A percentile compares a stretch with the other conserved stretches of the same genome.
phyloP scores from a whole-genome alignment of 2,329 filamentous ascomycete genomes.

The Geosmithia putterillii region DNA sequence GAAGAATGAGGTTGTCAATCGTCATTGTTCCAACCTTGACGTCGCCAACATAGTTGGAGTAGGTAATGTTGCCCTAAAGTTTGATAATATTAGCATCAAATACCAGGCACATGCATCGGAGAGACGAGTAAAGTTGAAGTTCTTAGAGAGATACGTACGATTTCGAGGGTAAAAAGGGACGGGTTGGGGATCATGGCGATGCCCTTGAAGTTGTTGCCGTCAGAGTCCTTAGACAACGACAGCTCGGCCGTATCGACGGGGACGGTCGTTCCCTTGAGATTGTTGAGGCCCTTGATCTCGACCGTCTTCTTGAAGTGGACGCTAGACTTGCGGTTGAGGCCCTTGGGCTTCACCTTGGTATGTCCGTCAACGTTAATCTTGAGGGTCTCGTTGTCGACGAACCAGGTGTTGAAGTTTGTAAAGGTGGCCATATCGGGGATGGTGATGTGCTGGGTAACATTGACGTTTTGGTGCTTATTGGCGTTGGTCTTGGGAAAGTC shows the following conservation, averaged over 20 bases:
- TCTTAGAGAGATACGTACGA: conserved; percentile 36
- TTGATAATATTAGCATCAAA: conserved; percentile 1
- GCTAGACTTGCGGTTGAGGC: conserved; percentile 32
- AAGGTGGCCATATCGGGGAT: conserved; percentile 36
- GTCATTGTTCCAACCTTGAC: conserved; percentile 39
- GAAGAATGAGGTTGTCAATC: conserved; percentile 45
- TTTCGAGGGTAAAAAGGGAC: conserved; percentile 49
- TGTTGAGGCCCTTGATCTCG: conserved; percentile 36
- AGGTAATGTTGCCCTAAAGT: conserved; percentile 46
- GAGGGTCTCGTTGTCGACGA: conserved; percentile 37
- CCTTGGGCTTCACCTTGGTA: conserved; percentile 36
- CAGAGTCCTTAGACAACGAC: conserved; percentile 12
- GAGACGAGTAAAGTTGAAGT: neutral
- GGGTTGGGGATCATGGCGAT: conserved; percentile 50
- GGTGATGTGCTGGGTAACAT: conserved; percentile 33
- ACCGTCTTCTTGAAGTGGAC: conserved; percentile 46
- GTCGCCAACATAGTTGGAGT: conserved; percentile 43
- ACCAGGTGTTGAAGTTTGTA: conserved; percentile 40
- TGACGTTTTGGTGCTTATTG: conserved; percentile 35
- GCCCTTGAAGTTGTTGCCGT: conserved; percentile 49
- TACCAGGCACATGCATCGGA: neutral
- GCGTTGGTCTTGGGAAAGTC: conserved; percentile 38
- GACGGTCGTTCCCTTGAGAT: conserved; percentile 42
- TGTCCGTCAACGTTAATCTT: conserved; percentile 37
- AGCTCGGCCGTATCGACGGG: conserved; percentile 34